Percentiles rank a stretch among this genome's conserved stretches.
phyloP scores from a whole-genome alignment of 768 basidiomycete genomes.

The Boletales sp. region DNA sequence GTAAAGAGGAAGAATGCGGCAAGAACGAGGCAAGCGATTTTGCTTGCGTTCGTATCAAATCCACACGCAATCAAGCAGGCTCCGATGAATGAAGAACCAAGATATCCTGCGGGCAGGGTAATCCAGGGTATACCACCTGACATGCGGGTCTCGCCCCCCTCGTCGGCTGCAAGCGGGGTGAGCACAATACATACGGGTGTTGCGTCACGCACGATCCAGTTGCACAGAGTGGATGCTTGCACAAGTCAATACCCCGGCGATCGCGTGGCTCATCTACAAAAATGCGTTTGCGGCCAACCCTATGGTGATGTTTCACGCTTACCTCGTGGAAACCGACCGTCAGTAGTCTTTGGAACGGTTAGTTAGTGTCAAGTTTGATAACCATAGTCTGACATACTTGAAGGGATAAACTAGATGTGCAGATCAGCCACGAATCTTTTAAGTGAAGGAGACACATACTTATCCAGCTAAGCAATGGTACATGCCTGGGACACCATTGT shows the following conservation, averaged over 20 bases:
- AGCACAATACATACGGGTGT: not conserved
- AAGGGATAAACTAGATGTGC: constrained; percentile 73
- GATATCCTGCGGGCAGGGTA: constrained; percentile 82
- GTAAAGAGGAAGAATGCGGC: constrained; percentile 86
- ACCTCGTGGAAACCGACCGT: constrained; percentile 92
- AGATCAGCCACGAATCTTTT: constrained; percentile 8
- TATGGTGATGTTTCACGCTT: constrained; percentile 9
- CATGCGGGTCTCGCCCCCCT: constrained; percentile 86
- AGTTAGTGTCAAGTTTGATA: constrained; percentile 7
- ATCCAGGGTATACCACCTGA: constrained; percentile 80
- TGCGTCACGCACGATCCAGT: constrained; percentile 67
- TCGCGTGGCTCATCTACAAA: constrained; percentile 79
- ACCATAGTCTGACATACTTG: constrained; percentile 59
- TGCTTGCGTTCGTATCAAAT: constrained; percentile 86
- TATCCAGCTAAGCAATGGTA: constrained; percentile 67
- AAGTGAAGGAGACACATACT: constrained; percentile 46
- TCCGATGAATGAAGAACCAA: constrained; percentile 84
- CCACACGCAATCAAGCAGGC: constrained; percentile 85
- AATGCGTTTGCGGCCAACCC: not conserved
- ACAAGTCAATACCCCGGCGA: constrained; percentile 77
- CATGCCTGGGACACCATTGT: constrained; percentile 52
- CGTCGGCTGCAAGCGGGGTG: constrained; percentile 55
- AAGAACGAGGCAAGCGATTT: constrained; percentile 74
- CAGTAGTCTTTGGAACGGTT: constrained; percentile 50
- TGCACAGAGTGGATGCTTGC: constrained; percentile 84